Base-by-base conservation (phyloP, 208 protist species). In the Crithidia brevicula region DNA sequence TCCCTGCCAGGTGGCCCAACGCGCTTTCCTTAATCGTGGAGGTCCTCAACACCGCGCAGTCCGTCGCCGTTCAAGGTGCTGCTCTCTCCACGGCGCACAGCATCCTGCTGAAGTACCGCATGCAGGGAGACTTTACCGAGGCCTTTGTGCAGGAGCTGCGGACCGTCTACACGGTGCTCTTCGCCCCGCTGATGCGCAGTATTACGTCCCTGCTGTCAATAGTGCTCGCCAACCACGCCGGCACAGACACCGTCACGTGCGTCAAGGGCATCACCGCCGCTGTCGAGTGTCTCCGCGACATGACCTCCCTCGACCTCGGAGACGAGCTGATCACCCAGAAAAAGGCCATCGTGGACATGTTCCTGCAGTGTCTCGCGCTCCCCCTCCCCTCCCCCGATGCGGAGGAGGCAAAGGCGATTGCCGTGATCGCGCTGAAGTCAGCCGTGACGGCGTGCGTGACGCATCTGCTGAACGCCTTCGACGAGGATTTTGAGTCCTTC, bases 311-410 rank as follows among this genome's bases (percentile, higher is more conserved):
- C 25, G 97, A 98, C 76, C 70, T 99, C 43, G 95, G 96, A 22
- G 97, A 98, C 57, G 97, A 95, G 62, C 97, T 99, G 66, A 93
- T 98, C 63, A 82, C 88, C 64, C 74, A 88, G 59, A 71, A 98
- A 34, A 68, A 81, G 6, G 66, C 67, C 18, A 92, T 96, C 43
- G 89, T 94, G 22, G 50, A 78, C 30, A 40, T 89, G 34, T 83
- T 92, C 25, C 53, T 89, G 9, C 67, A 72, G 4, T 91, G 85
- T 52, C 76, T 97, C 34, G 47, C 67, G 20, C 69, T 93, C 18
- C 62, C 86, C 22, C 72, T 83, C 22, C 67, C 66, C 10, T 13
- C 57, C n/a, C 20, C 85, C 13, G 57, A 58, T 20, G 45, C 36
- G 1, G 47, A 13, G 6, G n/a, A 18, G 11, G 33, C 13, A 16